phyloP scores from a whole-genome alignment of 2,329 filamentous ascomycete genomes.

The Seiridium cupressi region DNA sequence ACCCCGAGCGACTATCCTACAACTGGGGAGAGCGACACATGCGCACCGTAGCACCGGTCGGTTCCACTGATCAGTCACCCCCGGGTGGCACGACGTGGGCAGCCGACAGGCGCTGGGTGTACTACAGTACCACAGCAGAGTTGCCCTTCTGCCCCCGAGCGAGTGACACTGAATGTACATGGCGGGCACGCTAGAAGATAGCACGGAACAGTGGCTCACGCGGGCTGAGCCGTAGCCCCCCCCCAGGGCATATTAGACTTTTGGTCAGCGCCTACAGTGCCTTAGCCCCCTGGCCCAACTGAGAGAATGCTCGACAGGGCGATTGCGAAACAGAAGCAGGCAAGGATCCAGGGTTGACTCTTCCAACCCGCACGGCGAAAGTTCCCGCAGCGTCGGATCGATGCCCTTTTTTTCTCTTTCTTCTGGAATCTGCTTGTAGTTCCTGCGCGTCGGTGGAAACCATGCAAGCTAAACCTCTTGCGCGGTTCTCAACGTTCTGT shows the following conservation, averaged over 20 bases:
- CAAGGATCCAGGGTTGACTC: neutral
- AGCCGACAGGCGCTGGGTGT: neutral
- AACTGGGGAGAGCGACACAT: neutral
- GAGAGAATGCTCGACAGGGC: neutral
- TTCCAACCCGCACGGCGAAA: neutral
- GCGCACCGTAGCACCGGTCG: neutral
- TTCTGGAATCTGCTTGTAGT: neutral
- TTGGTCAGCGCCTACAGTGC: neutral
- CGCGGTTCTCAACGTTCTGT: too few relatives aligned
- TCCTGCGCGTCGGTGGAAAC: neutral
- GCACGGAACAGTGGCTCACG: neutral
- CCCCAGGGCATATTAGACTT: neutral
- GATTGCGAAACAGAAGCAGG: neutral
- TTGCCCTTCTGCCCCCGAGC: neutral
- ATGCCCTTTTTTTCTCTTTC: neutral
- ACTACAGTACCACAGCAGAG: neutral
- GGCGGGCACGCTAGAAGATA: neutral
- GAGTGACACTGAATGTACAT: neutral
- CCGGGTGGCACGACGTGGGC: neutral
- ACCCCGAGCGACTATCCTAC: neutral
- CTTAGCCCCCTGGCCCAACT: too few relatives aligned
- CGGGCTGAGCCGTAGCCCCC: neutral
- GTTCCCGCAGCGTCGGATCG: neutral
- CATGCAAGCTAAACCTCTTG: too few relatives aligned
- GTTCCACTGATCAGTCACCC: neutral